Base-by-base conservation (phyloP, 108 stramenopile genomes). In the Fragilariopsis cylindrus region DNA sequence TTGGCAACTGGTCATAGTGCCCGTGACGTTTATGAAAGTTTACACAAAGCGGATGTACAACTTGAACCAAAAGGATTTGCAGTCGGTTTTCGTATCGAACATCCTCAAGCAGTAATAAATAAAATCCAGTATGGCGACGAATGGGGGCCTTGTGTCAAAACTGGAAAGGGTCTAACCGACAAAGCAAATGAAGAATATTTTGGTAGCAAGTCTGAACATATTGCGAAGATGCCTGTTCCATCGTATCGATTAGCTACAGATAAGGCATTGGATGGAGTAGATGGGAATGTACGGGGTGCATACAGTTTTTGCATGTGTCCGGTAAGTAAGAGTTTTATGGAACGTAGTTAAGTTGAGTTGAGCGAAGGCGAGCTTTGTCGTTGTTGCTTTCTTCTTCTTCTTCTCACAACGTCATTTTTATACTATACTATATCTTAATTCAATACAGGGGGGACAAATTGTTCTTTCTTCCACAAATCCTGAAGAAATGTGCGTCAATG, bases 51-150 rank as follows among this genome's bases (percentile, higher is more conserved):
- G 11, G 92, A 89, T 30, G 90, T 96, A 46, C 30, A 81, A 48
- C 69, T 98, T 45, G 90, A 93, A 66, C 80, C 98, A 18, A 98
- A 98, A 74, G 96, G 94, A 52, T 94, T 98, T 84, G 98, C 98
- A 41, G 93, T 92, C 15, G 98, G 98, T 2, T 97, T 97, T 77
- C 87, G 98, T 15, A 82, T 98, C 18, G 97, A 98, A 70, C 97
- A 97, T 85, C 97, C 97, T 2, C 96, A 98, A 76, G 70, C 63
- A 13, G 45, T 92, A 13, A 94, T 98, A 57, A 96, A 96, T 65
- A 70, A 86, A 41, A 87, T 97, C 48, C 93, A 93, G 60, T 98
- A 97, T 76, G 94, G 96, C 54, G 80, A 73, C 30, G 89, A 92
- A 66, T 91, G 92, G 87, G 92, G 88, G 13, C 75, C 76, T 7